Conservation (phyloP, 2,329 filamentous ascomycete species). For the Colletotrichum brevisporum region DNA sequence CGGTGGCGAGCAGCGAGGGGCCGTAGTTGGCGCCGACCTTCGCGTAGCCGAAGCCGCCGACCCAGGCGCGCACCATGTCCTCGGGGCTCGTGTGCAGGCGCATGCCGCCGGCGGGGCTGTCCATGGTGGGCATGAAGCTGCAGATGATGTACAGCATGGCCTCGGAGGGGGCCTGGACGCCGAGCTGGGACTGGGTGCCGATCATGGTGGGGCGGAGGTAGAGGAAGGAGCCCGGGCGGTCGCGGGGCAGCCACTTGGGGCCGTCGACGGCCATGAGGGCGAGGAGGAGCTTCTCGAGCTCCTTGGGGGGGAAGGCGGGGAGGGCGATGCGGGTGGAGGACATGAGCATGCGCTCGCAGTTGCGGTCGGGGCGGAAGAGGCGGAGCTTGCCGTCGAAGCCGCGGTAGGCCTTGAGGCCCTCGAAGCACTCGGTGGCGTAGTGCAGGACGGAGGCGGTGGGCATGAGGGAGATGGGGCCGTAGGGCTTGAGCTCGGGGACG, state of each 20-base stretch:
- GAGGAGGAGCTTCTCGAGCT: conserved; percentile 81
- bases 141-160: conserved; percentile 91
- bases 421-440: conserved; percentile 93
- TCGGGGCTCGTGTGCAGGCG: conserved; percentile 83
- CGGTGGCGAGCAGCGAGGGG: conserved; percentile 83
- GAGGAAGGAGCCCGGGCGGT: conserved; percentile 78
- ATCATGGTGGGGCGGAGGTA: conserved; percentile 93
- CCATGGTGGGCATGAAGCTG: conserved; percentile 72
- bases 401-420: conserved; percentile 86
- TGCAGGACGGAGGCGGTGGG: conserved; percentile 86
- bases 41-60: conserved; percentile 90
- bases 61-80: conserved; percentile 92
- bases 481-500: conserved; percentile 80
- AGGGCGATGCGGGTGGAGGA: conserved; percentile 78
- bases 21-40: conserved; percentile 97
- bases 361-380: conserved; percentile 82
- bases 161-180: conserved; percentile 83
- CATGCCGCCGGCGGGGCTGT: conserved; percentile 70
- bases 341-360: conserved; percentile 75
- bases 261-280: conserved; percentile 81
- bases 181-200: conserved; percentile 83
- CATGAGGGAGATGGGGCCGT: conserved; percentile 82
- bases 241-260: conserved; percentile 82
- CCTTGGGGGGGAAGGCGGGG: conserved; percentile 78
- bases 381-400: conserved; percentile 82